A percentile compares a stretch with the other conserved stretches of the same genome.
phyloP scores from a whole-genome alignment of 306 rosid species.

The Citrullus colocynthis region DNA sequence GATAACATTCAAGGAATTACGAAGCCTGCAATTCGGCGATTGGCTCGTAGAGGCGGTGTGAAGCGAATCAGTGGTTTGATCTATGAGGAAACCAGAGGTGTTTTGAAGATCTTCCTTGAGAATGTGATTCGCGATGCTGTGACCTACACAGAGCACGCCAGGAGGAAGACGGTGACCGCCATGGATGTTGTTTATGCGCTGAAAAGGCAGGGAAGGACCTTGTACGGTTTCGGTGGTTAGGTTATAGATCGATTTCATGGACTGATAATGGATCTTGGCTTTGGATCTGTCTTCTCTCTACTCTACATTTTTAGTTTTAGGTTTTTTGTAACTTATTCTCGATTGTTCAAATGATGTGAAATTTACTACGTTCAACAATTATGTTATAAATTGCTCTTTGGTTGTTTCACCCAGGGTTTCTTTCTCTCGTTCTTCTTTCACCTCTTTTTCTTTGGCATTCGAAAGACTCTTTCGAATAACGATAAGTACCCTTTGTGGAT shows the following conservation, averaged over 20 bases:
- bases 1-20: not conserved
- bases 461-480: too few species aligned
- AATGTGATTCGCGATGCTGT: conserved; percentile 1
- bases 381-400: too few species aligned
- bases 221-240: not conserved
- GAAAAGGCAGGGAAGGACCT: not conserved
- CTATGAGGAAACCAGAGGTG: not conserved
- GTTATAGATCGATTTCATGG: not conserved
- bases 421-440: too few species aligned
- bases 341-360: not conserved
- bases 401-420: too few species aligned
- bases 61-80: not conserved
- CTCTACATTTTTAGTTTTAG: not conserved
- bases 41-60: not conserved
- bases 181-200: not conserved
- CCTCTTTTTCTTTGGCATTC: too few species aligned
- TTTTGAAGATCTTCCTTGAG: not conserved
- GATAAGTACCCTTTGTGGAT: too few species aligned
- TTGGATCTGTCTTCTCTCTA: not conserved
- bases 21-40: not conserved
- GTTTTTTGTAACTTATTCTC: not conserved
- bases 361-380: too few species aligned
- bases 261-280: not conserved
- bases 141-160: not conserved
- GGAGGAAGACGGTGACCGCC: conserved; percentile 2